A percentile compares a stretch with the other conserved stretches of the same genome.
These are phyloP conservation scores for Podospora anserina DNA, from an alignment of 495 filamentous ascomycete species.

Conservation along the genomic window DNA sequence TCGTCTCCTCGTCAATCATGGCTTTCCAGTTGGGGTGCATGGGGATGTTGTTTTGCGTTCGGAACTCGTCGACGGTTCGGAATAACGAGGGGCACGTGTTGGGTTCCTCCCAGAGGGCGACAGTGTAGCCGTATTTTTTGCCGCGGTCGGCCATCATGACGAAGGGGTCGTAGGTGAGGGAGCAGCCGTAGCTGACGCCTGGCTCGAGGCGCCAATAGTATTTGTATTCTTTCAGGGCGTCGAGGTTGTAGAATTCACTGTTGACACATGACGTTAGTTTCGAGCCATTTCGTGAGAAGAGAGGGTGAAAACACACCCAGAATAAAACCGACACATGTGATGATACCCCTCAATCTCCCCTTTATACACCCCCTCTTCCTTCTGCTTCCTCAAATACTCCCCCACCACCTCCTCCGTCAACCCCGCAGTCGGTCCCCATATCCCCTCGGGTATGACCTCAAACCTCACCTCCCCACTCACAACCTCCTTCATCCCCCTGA, in stretches of 20 bases:
- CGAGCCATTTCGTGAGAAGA: neutral
- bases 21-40: constrained; percentile 40
- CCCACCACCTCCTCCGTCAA: constrained; percentile 74
- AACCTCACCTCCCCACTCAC: constrained; percentile 78
- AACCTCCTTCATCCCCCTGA: constrained; percentile 72
- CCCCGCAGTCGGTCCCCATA: constrained; percentile 92
- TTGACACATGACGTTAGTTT: neutral
- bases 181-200: constrained; percentile 50
- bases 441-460: constrained; percentile 66
- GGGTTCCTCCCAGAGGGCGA: constrained; percentile 50
- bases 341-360: constrained; percentile 98
- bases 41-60: constrained; percentile 33
- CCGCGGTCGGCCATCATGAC: constrained; percentile 50
- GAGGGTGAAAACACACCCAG: constrained; percentile 39
- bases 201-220: constrained; percentile 58
- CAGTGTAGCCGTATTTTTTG: constrained; percentile 53
- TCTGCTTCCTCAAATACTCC: constrained; percentile 81
- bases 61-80: constrained; percentile 44
- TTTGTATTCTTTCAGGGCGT: constrained; percentile 43
- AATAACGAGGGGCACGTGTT: constrained; percentile 51
- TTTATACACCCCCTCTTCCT: constrained; percentile 86
- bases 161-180: constrained; percentile 56
- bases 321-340: constrained; percentile 97
- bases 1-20: constrained; percentile 28
- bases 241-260: constrained; percentile 58